Conservation (phyloP, 306 rosid species). For the Pachyrhizus erosus region DNA sequence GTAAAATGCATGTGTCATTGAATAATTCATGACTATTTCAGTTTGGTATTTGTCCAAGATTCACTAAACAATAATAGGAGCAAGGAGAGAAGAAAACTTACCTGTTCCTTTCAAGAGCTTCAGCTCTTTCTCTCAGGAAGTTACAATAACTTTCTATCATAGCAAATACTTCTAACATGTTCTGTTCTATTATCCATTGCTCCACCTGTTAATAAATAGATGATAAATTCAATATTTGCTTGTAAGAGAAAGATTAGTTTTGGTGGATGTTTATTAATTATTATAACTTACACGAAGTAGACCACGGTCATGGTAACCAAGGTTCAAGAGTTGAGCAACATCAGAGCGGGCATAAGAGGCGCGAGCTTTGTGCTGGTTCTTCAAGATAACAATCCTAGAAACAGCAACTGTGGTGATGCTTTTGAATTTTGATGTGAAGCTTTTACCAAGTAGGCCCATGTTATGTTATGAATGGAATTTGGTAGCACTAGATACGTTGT, state of each 20-base stretch:
- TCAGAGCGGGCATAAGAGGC: constrained; percentile 60
- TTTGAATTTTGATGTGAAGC: constrained; percentile 58
- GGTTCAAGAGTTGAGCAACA: constrained; percentile 60
- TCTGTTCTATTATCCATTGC: constrained; percentile 63
- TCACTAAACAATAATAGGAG: neutral
- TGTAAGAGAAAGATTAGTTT: neutral
- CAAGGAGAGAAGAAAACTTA: constrained; percentile 37
- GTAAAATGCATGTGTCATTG: neutral
- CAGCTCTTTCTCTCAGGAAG: constrained; percentile 51
- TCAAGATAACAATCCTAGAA: constrained; percentile 64
- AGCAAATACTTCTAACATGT: constrained; percentile 59
- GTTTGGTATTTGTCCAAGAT: neutral
- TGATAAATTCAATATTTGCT: neutral
- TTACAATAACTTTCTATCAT: constrained; percentile 61
- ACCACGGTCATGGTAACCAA: constrained; percentile 67
- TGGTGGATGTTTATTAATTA: neutral
- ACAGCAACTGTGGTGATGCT: constrained; percentile 50
- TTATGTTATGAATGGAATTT: constrained; percentile 20
- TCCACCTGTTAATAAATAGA: constrained; percentile 57
- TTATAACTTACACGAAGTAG: constrained; percentile 60
- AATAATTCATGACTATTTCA: neutral
- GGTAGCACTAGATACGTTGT: neutral
- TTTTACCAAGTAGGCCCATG: constrained; percentile 70
- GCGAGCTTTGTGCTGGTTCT: constrained; percentile 58
- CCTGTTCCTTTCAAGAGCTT: constrained; percentile 54